These are phyloP conservation scores for Blastomyces parvus DNA, from an alignment of 2,329 filamentous ascomycete genomes.

Conservation along the genomic window DNA sequence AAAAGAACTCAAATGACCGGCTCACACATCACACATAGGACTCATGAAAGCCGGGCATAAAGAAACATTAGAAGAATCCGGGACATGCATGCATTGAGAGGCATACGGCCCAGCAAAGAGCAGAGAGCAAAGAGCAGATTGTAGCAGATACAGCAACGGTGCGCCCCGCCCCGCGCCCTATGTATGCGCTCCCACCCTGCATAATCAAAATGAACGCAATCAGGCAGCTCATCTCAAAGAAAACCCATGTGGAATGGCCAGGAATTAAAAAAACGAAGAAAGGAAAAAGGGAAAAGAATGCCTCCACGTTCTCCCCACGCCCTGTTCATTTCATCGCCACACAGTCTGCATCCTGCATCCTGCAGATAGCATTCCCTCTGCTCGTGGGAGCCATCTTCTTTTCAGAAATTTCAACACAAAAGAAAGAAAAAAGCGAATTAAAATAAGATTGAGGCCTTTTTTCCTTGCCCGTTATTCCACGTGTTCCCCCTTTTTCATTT, in stretches of 20 bases:
- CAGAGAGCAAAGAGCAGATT: not conserved
- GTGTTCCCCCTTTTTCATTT: not conserved
- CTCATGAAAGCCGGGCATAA: not conserved
- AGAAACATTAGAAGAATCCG: not conserved
- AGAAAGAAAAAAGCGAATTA: not conserved
- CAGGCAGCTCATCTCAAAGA: not conserved
- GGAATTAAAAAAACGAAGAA: not conserved
- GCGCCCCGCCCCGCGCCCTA: not conserved
- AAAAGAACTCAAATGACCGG: not conserved
- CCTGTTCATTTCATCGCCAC: not conserved
- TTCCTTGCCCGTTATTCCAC: not conserved
- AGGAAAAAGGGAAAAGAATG: not conserved
- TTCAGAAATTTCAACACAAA: too few species aligned
- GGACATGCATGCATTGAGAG: not conserved
- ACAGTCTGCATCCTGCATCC: not conserved
- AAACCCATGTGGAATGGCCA: not conserved
- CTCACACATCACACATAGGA: not conserved
- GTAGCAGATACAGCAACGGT: not conserved
- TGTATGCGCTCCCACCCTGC: not conserved
- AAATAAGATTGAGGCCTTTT: not conserved
- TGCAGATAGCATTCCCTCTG: not conserved
- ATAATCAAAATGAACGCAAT: not conserved
- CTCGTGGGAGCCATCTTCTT: conserved; percentile 5
- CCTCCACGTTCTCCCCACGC: not conserved
- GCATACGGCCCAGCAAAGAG: not conserved